Base-by-base conservation (phyloP, 768 basidiomycete species). In the Termitomyces sp. region DNA sequence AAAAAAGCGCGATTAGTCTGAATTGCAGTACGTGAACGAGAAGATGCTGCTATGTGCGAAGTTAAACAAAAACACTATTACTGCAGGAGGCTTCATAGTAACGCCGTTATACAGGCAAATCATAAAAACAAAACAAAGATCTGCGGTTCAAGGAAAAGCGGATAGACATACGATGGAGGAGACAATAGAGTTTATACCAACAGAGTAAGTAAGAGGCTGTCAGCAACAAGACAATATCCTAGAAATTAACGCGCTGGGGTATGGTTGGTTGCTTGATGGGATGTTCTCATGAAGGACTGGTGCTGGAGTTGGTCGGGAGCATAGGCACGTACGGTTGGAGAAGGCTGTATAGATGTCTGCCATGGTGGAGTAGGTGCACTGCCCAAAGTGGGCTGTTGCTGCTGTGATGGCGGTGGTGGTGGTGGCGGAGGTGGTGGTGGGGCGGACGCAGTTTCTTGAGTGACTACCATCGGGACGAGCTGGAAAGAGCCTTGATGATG, bases 401-500 rank as follows among this genome's bases (percentile, higher is more conserved):
- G 58, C 46, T 54, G 56, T 54, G 61, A 37, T 63, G 62, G 23
- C 26, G 59, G 63, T 15, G 62, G 62, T 9, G 63, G 55, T 3
- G 31, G 31, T 9, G 31, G 1, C 31, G 31, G 31, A 9, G 31
- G 9, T 9, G 9, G 31, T 9, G 31, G 31, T 10, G 62, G 51
- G 35, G 63, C 67, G 15, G 62, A 50, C 15, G 60, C 57, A 28
- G 51, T 15, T 2, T 57, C 56, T 21, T 53, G 38, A 30, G 44
- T 26, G 23, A 57, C 50, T 0, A 75, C 69, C 65, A 73, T 72
- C 12, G 69, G 64, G 26, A 75, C 66, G 40, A 84, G 71, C 64
- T 85, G 84, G 64, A 86, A 86, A n/a, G 84, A 81, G 0, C 82
- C 71, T 61, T 84, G 81, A 61, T 85, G 83, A 26, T 74, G 75